Conservation (phyloP, 2,329 filamentous ascomycete genomes). For the Fusarium odoratissimum region DNA sequence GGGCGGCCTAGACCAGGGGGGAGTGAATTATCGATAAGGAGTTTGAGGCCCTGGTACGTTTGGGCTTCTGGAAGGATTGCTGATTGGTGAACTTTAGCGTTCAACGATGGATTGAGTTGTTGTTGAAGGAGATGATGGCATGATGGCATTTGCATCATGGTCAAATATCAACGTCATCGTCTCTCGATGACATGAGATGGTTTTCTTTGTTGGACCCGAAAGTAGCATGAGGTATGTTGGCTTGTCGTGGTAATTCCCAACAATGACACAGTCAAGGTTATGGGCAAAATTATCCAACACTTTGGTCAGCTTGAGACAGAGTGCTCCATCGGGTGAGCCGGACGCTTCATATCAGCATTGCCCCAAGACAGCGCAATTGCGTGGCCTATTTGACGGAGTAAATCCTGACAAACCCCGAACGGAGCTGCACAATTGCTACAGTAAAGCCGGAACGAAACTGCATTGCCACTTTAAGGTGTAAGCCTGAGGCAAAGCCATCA, state of each 20-base stretch:
- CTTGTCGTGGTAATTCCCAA: constrained; percentile 13
- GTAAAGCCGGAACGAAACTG: neutral
- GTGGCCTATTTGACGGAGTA: neutral
- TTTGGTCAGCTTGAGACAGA: constrained; percentile 10
- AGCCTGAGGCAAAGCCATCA: constrained; percentile 16
- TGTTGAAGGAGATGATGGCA: constrained; percentile 33
- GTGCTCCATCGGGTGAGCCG: constrained; percentile 1
- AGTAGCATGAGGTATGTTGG: constrained; percentile 14
- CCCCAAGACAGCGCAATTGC: neutral
- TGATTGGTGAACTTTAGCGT: constrained; percentile 27
- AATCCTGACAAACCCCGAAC: neutral
- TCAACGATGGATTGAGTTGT: constrained; percentile 28
- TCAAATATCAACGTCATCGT: constrained; percentile 39
- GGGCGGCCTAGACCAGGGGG: constrained; percentile 22
- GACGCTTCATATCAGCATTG: neutral
- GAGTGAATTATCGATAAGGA: constrained; percentile 43
- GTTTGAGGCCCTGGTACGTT: constrained; percentile 11
- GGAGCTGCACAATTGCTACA: neutral
- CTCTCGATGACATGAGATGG: constrained; percentile 18
- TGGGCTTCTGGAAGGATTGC: constrained; percentile 34
- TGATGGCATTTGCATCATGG: constrained; percentile 39
- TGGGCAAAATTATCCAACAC: constrained; percentile 6
- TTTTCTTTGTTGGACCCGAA: constrained; percentile 8
- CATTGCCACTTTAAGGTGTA: neutral
- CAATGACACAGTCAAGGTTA: constrained; percentile 12